Evolutionary conservation across 2,329 filamentous ascomycete genomes (phyloP), one percentile per base, ranked within the genome.

Genomic region (Stemphylium vesicarium): DNA sequence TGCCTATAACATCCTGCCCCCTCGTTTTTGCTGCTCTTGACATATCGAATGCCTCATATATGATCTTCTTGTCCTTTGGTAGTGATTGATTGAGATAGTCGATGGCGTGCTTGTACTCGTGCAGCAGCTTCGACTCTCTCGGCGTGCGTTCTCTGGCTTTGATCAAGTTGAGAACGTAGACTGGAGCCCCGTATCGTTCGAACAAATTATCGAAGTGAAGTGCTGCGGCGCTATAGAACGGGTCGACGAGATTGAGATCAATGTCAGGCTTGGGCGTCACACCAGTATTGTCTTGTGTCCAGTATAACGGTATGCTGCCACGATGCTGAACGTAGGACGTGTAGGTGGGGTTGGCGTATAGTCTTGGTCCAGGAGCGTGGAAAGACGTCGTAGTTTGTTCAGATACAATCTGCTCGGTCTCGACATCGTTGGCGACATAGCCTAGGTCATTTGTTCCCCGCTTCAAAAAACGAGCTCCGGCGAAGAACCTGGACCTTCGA

Each of bases 11-110:
- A 77, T 99, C 93, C 68, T 96, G 90, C 53, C 95, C 93, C 32
- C 91, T 88, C 16, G 81, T 88, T 77, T 99, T 99, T 15, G 94
- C 92, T 4, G 95, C 94, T 54, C 95, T 85, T 58, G 93, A 96
- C 95, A 99, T 99, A 72, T 99, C 95, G 87, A 95, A 99, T 3
- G 94, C 92, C 66, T 95, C 92, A 74, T 99, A 94, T 9, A 94
- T 86, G 46, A 99, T 96, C 71, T 91, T 92, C 70, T 93, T 91
- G 51, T 88, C 88, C 2, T 82, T 78, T 0, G 95, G 94, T 2
- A 99, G 80, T 54, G 96, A 96, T 71, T 98, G 94, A 63, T 98
- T 99, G 42, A 99, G 86, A 66, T 99, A 99, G 37, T 88, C 85
- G 59, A 98, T 88, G 4, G 92, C 92, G 63, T 90, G 85, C 4